Percentiles rank a stretch among this genome's conserved stretches.
These are phyloP conservation scores for Scenedesmus sp. DNA, from an alignment of 163 green algal genomes.

Conservation along the genomic window DNA sequence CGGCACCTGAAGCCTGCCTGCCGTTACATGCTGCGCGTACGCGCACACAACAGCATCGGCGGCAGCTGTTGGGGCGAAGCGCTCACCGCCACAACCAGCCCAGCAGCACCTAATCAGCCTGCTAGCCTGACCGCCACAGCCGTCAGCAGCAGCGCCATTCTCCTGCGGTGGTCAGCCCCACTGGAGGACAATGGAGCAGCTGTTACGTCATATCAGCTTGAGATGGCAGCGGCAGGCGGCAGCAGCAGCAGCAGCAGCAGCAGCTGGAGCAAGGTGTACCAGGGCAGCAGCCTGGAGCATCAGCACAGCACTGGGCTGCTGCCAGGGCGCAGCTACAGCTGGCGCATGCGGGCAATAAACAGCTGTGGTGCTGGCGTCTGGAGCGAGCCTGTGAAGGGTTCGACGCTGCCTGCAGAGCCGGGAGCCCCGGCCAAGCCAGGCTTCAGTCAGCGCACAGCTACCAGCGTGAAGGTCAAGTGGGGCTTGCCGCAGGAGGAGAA, in stretches of 20 bases:
- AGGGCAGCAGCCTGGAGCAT: slow-evolving; percentile 3
- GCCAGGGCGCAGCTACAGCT: slow-evolving; percentile 65
- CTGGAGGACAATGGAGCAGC: slow-evolving; percentile 60
- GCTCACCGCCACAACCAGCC: slow-evolving; percentile 48
- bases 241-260: background rate
- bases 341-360: slow-evolving; percentile 70
- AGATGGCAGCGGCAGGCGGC: slow-evolving; percentile 58
- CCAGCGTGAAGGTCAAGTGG: slow-evolving; percentile 62
- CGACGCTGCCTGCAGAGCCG: slow-evolving; percentile 67
- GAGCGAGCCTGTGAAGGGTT: slow-evolving; percentile 37
- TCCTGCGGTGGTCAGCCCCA: slow-evolving; percentile 57
- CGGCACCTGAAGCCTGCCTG: slow-evolving; percentile 66
- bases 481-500: slow-evolving; percentile 57
- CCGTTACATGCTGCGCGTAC: slow-evolving; percentile 68
- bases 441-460: slow-evolving; percentile 55
- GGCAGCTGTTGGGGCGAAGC: slow-evolving; percentile 61
- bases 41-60: slow-evolving; percentile 68
- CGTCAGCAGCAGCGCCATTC: slow-evolving; percentile 23
- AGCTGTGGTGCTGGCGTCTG: slow-evolving; percentile 60
- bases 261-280: slow-evolving; percentile 46
- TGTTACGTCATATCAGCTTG: slow-evolving; percentile 67
- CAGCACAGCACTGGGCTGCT: slow-evolving; percentile 57
- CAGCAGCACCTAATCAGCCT: slow-evolving; percentile 61
- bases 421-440: slow-evolving; percentile 52
- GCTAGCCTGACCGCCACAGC: slow-evolving; percentile 42